A percentile compares a stretch with the other conserved stretches of the same genome.
Evolutionary conservation across 1,284 basidiomycete genomes (phyloP).

Genomic region (Phellinidium pouzarii): DNA sequence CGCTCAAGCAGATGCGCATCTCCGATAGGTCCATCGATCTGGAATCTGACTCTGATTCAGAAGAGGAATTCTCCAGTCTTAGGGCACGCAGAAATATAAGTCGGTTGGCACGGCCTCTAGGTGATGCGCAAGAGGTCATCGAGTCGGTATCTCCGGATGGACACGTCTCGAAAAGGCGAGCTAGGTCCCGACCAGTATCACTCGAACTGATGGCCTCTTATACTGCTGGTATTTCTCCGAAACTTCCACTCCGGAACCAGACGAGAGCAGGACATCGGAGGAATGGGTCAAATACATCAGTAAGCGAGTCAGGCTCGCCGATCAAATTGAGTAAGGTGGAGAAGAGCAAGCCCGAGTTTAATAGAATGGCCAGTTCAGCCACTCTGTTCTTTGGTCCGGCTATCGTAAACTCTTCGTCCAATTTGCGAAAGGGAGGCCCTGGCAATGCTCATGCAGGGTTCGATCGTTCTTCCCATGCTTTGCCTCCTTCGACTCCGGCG

Average conservation of each 20-base stretch:
- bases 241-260: slow-evolving; percentile 29
- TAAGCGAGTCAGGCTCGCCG: slow-evolving; percentile 16
- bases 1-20: slow-evolving; percentile 15
- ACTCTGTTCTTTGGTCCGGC: slow-evolving; percentile 69
- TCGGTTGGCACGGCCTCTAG: slow-evolving; percentile 6
- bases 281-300: slow-evolving; percentile 21
- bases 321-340: slow-evolving; percentile 12
- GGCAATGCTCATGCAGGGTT: not conserved
- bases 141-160: slow-evolving; percentile 67
- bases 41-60: slow-evolving; percentile 14
- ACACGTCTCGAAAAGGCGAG: slow-evolving; percentile 63
- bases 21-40: slow-evolving; percentile 12
- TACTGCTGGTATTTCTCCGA: slow-evolving; percentile 24
- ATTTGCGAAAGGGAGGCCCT: slow-evolving; percentile 28
- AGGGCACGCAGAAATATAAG: slow-evolving; percentile 8
- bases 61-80: slow-evolving; percentile 15
- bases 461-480: slow-evolving; percentile 22
- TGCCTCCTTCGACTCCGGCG: slow-evolving; percentile 23
- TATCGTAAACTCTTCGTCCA: slow-evolving; percentile 30
- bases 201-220: slow-evolving; percentile 45
- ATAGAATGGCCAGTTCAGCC: slow-evolving; percentile 38
- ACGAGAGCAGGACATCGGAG: slow-evolving; percentile 26
- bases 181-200: slow-evolving; percentile 61
- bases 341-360: not conserved
- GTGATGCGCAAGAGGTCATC: slow-evolving; percentile 43